A percentile compares a stretch with the other conserved stretches of the same genome.
Evolutionary conservation across 306 rosid species (phyloP).

Genomic region (Lagenaria siceraria): DNA sequence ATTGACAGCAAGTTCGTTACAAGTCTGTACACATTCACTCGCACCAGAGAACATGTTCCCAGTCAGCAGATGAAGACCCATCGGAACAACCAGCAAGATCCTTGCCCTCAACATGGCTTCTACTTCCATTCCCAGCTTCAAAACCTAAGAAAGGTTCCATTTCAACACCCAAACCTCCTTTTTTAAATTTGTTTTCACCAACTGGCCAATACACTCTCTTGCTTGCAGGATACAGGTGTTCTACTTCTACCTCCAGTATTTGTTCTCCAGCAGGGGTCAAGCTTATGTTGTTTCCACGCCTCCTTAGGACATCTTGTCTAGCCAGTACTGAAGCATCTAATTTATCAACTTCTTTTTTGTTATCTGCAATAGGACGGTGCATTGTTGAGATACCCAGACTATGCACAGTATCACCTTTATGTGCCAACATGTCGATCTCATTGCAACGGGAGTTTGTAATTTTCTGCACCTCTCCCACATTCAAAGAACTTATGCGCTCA

Average conservation of each 20-base stretch:
- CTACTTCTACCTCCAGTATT: constrained; percentile 1
- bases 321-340: constrained; percentile 45
- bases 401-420: constrained; percentile 13
- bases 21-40: not conserved
- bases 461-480: not conserved
- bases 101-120: constrained; percentile 12
- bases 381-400: constrained; percentile 9
- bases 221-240: constrained; percentile 15
- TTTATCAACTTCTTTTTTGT: constrained; percentile 12
- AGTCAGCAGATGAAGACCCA: constrained; percentile 51
- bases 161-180: not conserved
- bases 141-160: not conserved
- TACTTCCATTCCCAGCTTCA: constrained; percentile 15
- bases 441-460: not conserved
- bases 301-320: constrained; percentile 31
- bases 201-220: constrained; percentile 19
- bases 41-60: constrained; percentile 51
- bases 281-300: constrained; percentile 24
- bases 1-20: not conserved
- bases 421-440: not conserved
- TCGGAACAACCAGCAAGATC: constrained; percentile 28
- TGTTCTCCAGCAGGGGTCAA: constrained; percentile 18
- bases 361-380: constrained; percentile 18
- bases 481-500: not conserved
- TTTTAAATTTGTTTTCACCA: not conserved